Percentiles rank a stretch among this genome's conserved stretches.
phyloP scores from a whole-genome alignment of 768 basidiomycete species.

The Termitomyces sp. region DNA sequence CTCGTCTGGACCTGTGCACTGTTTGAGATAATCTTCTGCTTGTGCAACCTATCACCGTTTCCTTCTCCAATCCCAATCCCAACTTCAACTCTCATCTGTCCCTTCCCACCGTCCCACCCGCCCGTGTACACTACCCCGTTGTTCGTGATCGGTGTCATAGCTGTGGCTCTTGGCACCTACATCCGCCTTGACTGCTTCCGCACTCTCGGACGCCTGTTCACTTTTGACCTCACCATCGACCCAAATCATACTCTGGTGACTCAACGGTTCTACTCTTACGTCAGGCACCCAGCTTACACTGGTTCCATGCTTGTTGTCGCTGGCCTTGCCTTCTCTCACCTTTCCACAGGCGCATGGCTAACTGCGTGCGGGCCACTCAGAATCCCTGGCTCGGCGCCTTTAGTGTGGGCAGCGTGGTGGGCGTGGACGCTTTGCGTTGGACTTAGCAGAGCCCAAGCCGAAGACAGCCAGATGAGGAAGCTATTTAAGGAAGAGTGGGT shows the following conservation, averaged over 20 bases:
- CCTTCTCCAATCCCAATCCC: conserved; percentile 23
- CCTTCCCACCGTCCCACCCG: conserved; percentile 14
- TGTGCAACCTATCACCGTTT: conserved; percentile 13
- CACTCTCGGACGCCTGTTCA: conserved; percentile 40
- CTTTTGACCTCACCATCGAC: conserved; percentile 43
- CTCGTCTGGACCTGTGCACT: conserved; percentile 16
- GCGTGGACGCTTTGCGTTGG: conserved; percentile 36
- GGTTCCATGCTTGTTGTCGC: conserved; percentile 39
- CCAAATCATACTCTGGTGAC: conserved; percentile 38
- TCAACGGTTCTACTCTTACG: conserved; percentile 35
- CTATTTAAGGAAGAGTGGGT: conserved; percentile 41
- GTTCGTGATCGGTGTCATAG: conserved; percentile 29
- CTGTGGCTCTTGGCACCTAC: conserved; percentile 27
- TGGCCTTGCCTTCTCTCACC: conserved; percentile 33
- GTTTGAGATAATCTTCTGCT: conserved; percentile 15
- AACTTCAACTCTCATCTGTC: conserved; percentile 24
- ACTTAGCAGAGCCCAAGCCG: conserved; percentile 39
- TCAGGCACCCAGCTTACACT: conserved; percentile 44
- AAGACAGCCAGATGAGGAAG: conserved; percentile 40
- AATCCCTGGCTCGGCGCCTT: conserved; percentile 15
- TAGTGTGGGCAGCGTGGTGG: conserved; percentile 34
- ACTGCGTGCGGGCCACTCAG: conserved; percentile 26
- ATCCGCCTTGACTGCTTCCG: conserved; percentile 41
- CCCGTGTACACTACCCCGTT: conserved; percentile 22
- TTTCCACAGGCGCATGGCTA: conserved; percentile 34